Conservation (phyloP, 2,329 filamentous ascomycete species). For the Neocucurbitaria cava region DNA sequence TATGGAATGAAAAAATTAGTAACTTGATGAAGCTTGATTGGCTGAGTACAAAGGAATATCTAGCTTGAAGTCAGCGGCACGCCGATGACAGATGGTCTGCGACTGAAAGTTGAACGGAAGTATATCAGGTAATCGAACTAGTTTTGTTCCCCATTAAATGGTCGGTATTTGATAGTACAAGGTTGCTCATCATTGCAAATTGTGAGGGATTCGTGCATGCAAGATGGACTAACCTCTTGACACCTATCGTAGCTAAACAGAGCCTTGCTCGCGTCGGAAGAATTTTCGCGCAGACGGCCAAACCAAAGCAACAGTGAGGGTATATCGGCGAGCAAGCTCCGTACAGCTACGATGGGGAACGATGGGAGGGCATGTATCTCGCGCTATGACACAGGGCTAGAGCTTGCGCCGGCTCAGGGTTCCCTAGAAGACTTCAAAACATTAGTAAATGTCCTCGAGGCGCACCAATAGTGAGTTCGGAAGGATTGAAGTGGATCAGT, state of each 20-base stretch:
- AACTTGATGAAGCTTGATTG: not conserved
- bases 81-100: not conserved
- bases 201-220: conserved; percentile 1
- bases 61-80: conserved; percentile 22
- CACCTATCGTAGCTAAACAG: conserved; percentile 21
- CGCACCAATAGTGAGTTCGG: conserved; percentile 7
- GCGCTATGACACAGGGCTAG: not conserved
- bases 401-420: not conserved
- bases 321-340: not conserved
- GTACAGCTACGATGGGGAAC: conserved; percentile 11
- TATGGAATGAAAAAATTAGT: not conserved
- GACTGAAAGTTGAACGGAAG: conserved; percentile 7
- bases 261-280: conserved; percentile 4
- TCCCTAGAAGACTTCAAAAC: not conserved
- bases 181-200: conserved; percentile 45
- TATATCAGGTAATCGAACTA: conserved; percentile 52
- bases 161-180: conserved; percentile 52
- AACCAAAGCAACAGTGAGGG: not conserved
- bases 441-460: conserved; percentile 27
- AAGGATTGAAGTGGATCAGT: conserved; percentile 34
- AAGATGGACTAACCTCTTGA: conserved; percentile 24
- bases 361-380: not conserved
- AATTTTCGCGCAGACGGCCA: not conserved
- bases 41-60: not conserved
- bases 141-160: conserved; percentile 44